Evolutionary conservation across 1,139 yeast species (phyloP), one percentile per base, ranked within the genome.

Genomic region (Suhomyces taliae): DNA sequence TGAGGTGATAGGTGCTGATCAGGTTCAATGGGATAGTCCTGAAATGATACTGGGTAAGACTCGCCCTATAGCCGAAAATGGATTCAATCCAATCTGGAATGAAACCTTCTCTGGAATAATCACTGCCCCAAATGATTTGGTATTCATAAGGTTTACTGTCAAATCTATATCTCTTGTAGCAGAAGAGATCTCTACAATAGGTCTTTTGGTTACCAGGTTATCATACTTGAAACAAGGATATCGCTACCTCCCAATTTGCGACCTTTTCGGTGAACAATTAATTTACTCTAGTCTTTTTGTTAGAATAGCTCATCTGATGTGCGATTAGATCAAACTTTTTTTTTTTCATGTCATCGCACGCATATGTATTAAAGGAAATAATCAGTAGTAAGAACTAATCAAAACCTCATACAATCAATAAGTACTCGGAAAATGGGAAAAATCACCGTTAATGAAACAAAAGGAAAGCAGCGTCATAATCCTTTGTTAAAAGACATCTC

Each of bases 31-130:
- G 70, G 62, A 59, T 34, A 36, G 48, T 0, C 47, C 46, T 0
- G 46, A 56, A 8, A 52, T 53, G 53, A 37, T 51, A 26, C 46
- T 33, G 4, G 52, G 52, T 8, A 58, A 64, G 45, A 78, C 89
- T 0, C 52, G 63, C 6, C 59, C 69, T 4, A 70, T 81, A 4
- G 48, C 60, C 15, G 76, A 77, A 44, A 90, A 90, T 64, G 97
- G 97, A 0, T 90, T 88, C 65, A 90, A 87, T 62, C 97, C 98
- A 0, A 67, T 77, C 2, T 90, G 97, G 97, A 81, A 85, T 55
- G 74, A 79, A 42, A 63, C 61, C 5, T 76, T 83, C 51, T 59
- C 66, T 26, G 78, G 87, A 2, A 62, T 59, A 0, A 59, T 85
- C 9, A 62, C 64, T 2, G 67, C 79, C 68, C 83, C 73, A 78